Conservation (phyloP, 176 grass and related monocot species). For the Guadua angustifolia region DNA sequence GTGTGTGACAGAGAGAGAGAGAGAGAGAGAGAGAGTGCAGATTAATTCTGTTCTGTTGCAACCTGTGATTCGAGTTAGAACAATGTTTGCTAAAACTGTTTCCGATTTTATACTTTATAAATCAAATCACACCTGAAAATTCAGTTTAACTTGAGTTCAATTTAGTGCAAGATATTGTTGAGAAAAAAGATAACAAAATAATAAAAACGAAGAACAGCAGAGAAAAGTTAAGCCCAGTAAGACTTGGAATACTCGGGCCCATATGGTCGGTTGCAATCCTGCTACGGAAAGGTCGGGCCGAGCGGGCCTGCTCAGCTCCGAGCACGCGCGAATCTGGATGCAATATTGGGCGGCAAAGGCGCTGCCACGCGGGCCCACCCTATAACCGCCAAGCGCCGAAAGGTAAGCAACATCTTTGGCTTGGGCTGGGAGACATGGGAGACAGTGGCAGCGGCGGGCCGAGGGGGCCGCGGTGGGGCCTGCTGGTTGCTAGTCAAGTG, state of each 20-base stretch:
- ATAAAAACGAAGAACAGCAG: not conserved
- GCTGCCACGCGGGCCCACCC: not conserved
- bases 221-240: not conserved
- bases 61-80: not conserved
- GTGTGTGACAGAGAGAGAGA: too few species aligned
- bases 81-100: not conserved
- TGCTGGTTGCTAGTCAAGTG: constrained; percentile 49
- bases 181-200: not conserved
- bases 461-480: constrained; percentile 19
- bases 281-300: too few species aligned
- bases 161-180: not conserved
- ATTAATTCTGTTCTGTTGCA: too few species aligned
- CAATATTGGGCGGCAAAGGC: not conserved
- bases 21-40: too few species aligned
- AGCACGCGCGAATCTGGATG: not conserved
- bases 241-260: not conserved
- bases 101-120: not conserved
- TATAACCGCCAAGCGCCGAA: too few species aligned
- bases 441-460: not conserved
- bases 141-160: not conserved
- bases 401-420: not conserved
- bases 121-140: not conserved
- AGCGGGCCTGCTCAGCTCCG: not conserved
- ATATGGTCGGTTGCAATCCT: not conserved
- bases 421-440: too few species aligned